These are phyloP conservation scores for Didymellaceae sp. DNA, from an alignment of 2,329 filamentous ascomycete species.

Conservation along the genomic window DNA sequence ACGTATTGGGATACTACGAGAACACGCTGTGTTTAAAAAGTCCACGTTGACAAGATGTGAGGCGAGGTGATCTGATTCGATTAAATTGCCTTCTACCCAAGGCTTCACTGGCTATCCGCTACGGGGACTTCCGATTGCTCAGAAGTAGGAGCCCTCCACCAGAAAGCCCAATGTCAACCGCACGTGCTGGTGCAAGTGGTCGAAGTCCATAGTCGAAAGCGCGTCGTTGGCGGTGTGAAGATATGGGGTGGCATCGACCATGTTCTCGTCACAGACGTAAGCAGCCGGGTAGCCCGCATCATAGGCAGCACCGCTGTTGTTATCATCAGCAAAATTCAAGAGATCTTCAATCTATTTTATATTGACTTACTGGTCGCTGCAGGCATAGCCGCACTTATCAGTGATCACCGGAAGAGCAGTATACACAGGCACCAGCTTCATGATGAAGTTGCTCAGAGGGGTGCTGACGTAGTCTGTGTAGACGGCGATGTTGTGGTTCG, in stretches of 20 bases:
- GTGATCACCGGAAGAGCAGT: slow-evolving; percentile 72
- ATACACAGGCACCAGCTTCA: slow-evolving; percentile 42
- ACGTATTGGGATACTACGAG: too few relatives aligned
- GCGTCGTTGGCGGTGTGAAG: slow-evolving; percentile 72
- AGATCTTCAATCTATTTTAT: neutral
- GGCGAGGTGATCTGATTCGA: too few relatives aligned
- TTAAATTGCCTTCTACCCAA: too few relatives aligned
- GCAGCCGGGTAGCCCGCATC: slow-evolving; percentile 74
- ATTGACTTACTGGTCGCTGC: slow-evolving; percentile 65
- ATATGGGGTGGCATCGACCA: slow-evolving; percentile 65
- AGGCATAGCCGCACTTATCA: slow-evolving; percentile 83
- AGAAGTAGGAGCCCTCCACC: slow-evolving; percentile 78
- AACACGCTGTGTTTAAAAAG: too few relatives aligned
- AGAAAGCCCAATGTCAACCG: slow-evolving; percentile 79
- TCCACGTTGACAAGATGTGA: too few relatives aligned
- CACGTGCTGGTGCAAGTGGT: slow-evolving; percentile 88
- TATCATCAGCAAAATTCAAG: too few relatives aligned
- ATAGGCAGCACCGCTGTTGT: slow-evolving; percentile 63
- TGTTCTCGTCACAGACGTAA: slow-evolving; percentile 74
- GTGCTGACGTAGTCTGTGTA: slow-evolving; percentile 84
- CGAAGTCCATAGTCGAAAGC: slow-evolving; percentile 74
- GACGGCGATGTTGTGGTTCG: slow-evolving; percentile 66
- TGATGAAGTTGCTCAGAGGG: slow-evolving; percentile 37
- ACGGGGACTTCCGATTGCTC: neutral
- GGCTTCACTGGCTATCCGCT: too few relatives aligned